A percentile compares a stretch with the other conserved stretches of the same genome.
Conservation (phyloP, 1,284 basidiomycete genomes). For the Sanghuangporus weigelae region DNA sequence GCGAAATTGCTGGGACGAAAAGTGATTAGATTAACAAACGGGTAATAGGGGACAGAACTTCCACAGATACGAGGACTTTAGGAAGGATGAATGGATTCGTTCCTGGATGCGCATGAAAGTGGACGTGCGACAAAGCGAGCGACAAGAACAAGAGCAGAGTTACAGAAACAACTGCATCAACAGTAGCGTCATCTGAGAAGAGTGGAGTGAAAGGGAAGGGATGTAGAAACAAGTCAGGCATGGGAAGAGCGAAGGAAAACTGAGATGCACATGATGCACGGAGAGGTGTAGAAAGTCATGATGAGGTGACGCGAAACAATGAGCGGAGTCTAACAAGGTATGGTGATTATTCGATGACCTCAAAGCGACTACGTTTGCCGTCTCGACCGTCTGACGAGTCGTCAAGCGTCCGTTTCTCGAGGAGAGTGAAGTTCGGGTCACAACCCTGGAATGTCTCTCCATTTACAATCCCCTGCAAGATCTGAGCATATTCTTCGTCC, state of each 20-base stretch:
- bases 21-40: too few species aligned
- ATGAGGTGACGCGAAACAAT: background rate
- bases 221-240: too few species aligned
- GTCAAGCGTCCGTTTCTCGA: constrained; percentile 39
- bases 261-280: too few species aligned
- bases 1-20: too few species aligned
- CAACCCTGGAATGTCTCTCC: constrained; percentile 47
- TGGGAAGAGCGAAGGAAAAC: too few species aligned
- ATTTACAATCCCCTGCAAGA: constrained; percentile 59
- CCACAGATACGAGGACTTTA: background rate
- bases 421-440: constrained; percentile 23
- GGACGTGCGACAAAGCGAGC: background rate
- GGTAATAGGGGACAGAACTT: too few species aligned
- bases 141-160: background rate
- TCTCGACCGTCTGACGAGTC: constrained; percentile 45
- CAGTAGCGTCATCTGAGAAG: background rate
- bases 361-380: constrained; percentile 64
- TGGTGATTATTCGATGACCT: constrained; percentile 51
- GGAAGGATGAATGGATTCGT: background rate
- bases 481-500: constrained; percentile 69
- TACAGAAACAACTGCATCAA: background rate
- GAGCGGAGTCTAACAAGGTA: background rate
- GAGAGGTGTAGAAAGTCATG: background rate
- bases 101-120: too few species aligned
- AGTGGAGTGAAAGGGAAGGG: too few species aligned